Conservation (phyloP, 306 rosid genomes). For the Astragalus glycyphyllos region DNA sequence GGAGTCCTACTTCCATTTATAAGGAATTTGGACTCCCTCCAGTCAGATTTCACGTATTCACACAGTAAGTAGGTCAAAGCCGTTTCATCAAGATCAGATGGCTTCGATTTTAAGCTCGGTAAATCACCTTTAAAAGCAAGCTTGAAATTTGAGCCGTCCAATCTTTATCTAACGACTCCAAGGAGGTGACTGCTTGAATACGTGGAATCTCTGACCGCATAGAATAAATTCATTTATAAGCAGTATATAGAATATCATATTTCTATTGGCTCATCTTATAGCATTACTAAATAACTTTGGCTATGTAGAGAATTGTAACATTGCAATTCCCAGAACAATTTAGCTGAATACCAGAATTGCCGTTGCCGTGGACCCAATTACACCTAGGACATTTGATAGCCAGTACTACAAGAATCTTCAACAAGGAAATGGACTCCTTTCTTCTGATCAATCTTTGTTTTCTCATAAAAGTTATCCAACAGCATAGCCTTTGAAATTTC, state of each 20-base stretch:
- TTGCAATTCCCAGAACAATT: slow-evolving; percentile 57
- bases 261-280: slow-evolving; percentile 62
- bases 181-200: too few relatives aligned
- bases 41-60: too few relatives aligned
- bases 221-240: background rate
- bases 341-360: slow-evolving; percentile 67
- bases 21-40: background rate
- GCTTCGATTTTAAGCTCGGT: too few relatives aligned
- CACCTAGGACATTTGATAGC: slow-evolving; percentile 69
- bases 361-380: slow-evolving; percentile 65
- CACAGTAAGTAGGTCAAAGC: too few relatives aligned
- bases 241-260: background rate
- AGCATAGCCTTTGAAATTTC: slow-evolving; percentile 62
- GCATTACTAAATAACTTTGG: slow-evolving; percentile 54
- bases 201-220: too few relatives aligned
- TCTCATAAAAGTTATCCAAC: too few relatives aligned
- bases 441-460: too few relatives aligned
- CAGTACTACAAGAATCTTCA: slow-evolving; percentile 79
- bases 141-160: too few relatives aligned
- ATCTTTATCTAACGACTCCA: too few relatives aligned
- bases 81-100: too few relatives aligned
- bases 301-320: too few relatives aligned
- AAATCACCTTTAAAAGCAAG: too few relatives aligned
- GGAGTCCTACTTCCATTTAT: background rate
- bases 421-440: slow-evolving; percentile 72